These are phyloP conservation scores for Plasmopara viticola DNA, from an alignment of 352 stramenopile genomes.

Conservation along the genomic window DNA sequence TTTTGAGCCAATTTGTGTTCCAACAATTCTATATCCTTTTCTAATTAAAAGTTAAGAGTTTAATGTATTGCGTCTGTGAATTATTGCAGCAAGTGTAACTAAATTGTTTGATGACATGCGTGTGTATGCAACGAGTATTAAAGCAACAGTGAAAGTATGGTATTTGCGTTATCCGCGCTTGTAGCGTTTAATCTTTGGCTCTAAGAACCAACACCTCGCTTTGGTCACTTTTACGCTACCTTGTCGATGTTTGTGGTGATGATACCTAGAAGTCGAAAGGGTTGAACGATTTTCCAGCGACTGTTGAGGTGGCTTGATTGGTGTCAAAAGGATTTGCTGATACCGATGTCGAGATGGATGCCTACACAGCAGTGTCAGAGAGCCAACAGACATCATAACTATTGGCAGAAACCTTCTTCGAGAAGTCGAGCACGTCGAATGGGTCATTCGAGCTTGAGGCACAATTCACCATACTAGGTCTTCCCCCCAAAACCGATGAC, in stretches of 20 bases:
- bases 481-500: background rate
- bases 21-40: no score
- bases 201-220: no score
- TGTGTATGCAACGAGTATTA: no score
- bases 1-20: no score
- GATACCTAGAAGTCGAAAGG: slow-evolving; percentile 40
- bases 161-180: no score
- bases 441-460: slow-evolving; percentile 19
- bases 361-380: slow-evolving; percentile 6
- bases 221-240: no score
- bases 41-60: no score
- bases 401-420: slow-evolving; percentile 21
- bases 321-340: slow-evolving; percentile 31
- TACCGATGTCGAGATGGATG: slow-evolving; percentile 18
- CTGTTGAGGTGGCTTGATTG: slow-evolving; percentile 8
- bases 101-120: no score
- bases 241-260: background rate
- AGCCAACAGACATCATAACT: background rate
- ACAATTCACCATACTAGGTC: slow-evolving; percentile 12
- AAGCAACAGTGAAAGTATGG: no score
- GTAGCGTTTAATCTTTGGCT: no score
- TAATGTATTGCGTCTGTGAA: no score
- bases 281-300: slow-evolving; percentile 36
- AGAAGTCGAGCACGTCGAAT: slow-evolving; percentile 27
- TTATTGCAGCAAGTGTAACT: no score